These are phyloP conservation scores for Cordyceps javanica DNA, from an alignment of 2,329 filamentous ascomycete genomes.

Conservation along the genomic window DNA sequence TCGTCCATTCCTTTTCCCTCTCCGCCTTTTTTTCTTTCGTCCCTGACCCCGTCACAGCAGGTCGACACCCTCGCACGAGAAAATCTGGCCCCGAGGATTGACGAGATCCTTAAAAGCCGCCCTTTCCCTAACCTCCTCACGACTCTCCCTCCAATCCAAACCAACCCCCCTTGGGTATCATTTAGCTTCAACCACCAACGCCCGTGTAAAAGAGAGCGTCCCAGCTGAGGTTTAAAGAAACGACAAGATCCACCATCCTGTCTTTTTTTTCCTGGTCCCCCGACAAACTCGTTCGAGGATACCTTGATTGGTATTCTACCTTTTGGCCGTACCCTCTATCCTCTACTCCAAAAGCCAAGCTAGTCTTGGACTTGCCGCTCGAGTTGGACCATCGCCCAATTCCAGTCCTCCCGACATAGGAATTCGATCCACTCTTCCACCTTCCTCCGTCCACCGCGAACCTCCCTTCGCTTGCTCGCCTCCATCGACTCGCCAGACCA, in stretches of 20 bases:
- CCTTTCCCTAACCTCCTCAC: constrained; percentile 12
- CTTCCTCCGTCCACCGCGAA: constrained; percentile 10
- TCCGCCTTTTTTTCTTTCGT: constrained; percentile 37
- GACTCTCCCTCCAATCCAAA: neutral
- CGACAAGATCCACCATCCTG: constrained; percentile 3
- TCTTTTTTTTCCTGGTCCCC: constrained; percentile 14
- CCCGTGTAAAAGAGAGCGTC: neutral
- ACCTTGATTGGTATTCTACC: constrained; percentile 36
- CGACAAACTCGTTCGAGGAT: constrained; percentile 27
- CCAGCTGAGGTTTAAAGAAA: neutral
- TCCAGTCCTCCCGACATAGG: constrained; percentile 11
- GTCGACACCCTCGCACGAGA: constrained; percentile 23
- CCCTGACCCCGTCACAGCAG: constrained; percentile 34
- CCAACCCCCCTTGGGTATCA: neutral
- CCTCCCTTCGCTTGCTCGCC: constrained; percentile 14
- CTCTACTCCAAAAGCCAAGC: constrained; percentile 9
- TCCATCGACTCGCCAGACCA: constrained; percentile 5
- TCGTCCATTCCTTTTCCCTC: constrained; percentile 49
- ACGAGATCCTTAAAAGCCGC: constrained; percentile 10
- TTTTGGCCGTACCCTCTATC: constrained; percentile 12
- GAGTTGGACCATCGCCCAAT: constrained; percentile 1
- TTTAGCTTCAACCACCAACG: neutral
- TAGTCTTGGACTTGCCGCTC: neutral
- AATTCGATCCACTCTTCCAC: constrained; percentile 16
- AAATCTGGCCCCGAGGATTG: constrained; percentile 22